Base-by-base conservation (phyloP, 108 stramenopile genomes). In the Cyclotella choctawhatcheeana region DNA sequence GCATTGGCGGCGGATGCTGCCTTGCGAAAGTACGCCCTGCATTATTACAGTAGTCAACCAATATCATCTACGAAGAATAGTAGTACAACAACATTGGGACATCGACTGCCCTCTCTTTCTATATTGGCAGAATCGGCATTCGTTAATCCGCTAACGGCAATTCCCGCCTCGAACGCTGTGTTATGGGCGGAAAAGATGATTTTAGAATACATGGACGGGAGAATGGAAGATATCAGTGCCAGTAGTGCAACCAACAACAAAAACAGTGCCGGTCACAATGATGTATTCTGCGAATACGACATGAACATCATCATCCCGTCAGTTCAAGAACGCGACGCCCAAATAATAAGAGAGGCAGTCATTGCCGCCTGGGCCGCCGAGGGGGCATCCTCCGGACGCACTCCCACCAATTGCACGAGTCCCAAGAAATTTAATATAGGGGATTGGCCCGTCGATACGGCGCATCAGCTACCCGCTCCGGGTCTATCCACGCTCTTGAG, bases 121-220 rank as follows among this genome's bases (percentile, higher is more conserved):
- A 64, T 83, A 37, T 67, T 95, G 56, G 86, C 89, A 22, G 76
- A 88, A 47, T 69, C 86, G 8, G 87, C 82, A 14, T 85, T 95
- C 58, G 91, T 87, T 25, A 71, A 87, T 45, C 74, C 82, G 2
- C 64, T 95, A 18, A 90, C 94, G 14, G 89, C 89, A 34, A 87
- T 90, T 37, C 86, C 88, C 1, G 71, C 87, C 6, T 44, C 56
- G 0, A 17, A 56, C 6, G 90, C 80, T 20, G 83, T 74, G 27
- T 30, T 69, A 14, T 94, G 93, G 93, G 91, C 90, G 1, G 91
- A 93, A 75, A 71, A 79, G 34, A 90, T 95, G 89, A 79, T 93
- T 35, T 59, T 91, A 67, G 81, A 82, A 29, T 89, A 88, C 58
- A 77, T 86, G 74, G 85, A 90, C 47, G 81, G 66, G 12, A 27